Evolutionary conservation across 257 asterid species (phyloP).

Genomic region (Fraxinus pennsylvanica): DNA sequence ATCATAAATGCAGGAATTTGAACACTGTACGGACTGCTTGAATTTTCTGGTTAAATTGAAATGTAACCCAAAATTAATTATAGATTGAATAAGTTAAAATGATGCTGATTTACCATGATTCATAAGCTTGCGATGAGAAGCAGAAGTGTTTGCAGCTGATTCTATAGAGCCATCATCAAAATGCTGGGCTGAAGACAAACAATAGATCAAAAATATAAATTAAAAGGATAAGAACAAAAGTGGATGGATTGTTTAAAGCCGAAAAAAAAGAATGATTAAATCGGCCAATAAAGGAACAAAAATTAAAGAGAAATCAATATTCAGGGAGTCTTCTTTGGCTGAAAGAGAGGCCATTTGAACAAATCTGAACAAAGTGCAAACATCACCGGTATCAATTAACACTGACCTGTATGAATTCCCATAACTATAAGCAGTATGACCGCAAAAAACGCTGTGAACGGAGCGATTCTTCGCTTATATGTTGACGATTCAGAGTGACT

Average conservation of each 20-base stretch:
- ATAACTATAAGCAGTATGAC: conserved; percentile 25
- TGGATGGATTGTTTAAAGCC: neutral
- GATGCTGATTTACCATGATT: conserved; percentile 30
- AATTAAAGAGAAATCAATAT: conserved; percentile 2
- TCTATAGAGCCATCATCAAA: conserved; percentile 19
- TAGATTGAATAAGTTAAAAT: neutral
- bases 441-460: conserved; percentile 27
- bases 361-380: neutral
- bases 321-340: neutral
- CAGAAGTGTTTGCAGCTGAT: conserved; percentile 1
- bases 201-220: neutral
- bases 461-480: conserved; percentile 23
- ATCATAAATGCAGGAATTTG: conserved; percentile 18
- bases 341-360: conserved; percentile 18
- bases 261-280: neutral
- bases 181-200: conserved; percentile 13
- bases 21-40: neutral
- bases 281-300: neutral
- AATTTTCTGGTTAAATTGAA: neutral
- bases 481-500: conserved; percentile 32
- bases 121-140: conserved; percentile 48
- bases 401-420: conserved; percentile 38
- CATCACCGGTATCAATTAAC: conserved; percentile 7
- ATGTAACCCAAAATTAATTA: neutral
- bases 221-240: too few relatives aligned